Percentiles rank a stretch among this genome's conserved stretches.
Evolutionary conservation across 192 early-diverging fungal genomes (phyloP).

Genomic region (Gonapodya sp.): DNA sequence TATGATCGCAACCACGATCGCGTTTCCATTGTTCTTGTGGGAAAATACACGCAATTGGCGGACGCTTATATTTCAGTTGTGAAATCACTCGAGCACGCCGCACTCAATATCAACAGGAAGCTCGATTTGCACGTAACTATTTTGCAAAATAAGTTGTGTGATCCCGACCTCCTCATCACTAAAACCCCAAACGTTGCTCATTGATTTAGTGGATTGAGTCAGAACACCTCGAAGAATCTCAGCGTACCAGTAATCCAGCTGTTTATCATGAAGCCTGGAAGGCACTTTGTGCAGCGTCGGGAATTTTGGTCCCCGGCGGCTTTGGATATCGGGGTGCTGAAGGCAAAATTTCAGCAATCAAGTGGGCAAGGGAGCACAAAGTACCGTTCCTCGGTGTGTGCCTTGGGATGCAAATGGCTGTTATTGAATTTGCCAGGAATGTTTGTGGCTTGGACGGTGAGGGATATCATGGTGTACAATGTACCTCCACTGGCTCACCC

Average conservation of each 20-base stretch:
- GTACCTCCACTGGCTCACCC: neutral
- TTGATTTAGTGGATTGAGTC: conserved; percentile 86
- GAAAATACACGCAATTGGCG: conserved; percentile 15
- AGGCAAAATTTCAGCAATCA: conserved; percentile 88
- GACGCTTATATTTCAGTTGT: conserved; percentile 76
- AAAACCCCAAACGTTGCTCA: conserved; percentile 13
- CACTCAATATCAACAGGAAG: conserved; percentile 75
- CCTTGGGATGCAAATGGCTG: conserved; percentile 92
- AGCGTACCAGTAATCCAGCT: conserved; percentile 66
- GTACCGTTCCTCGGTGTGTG: conserved; percentile 97
- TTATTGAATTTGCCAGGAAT: conserved; percentile 94
- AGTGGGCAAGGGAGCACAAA: conserved; percentile 96
- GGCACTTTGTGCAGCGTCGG: conserved; percentile 72
- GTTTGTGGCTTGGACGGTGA: conserved; percentile 60
- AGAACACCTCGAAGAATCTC: conserved; percentile 70
- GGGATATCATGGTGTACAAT: neutral
- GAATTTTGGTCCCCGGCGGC: conserved; percentile 95
- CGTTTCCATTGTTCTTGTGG: conserved; percentile 69
- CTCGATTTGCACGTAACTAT: conserved; percentile 42
- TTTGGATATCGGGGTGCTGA: conserved; percentile 95
- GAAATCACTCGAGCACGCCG: conserved; percentile 92
- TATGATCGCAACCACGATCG: conserved; percentile 68
- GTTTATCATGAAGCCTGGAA: conserved; percentile 97
- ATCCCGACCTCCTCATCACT: neutral
- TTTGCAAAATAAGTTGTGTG: neutral